phyloP scores from a whole-genome alignment of 768 basidiomycete species.

The Kwoniella dejecticola region DNA sequence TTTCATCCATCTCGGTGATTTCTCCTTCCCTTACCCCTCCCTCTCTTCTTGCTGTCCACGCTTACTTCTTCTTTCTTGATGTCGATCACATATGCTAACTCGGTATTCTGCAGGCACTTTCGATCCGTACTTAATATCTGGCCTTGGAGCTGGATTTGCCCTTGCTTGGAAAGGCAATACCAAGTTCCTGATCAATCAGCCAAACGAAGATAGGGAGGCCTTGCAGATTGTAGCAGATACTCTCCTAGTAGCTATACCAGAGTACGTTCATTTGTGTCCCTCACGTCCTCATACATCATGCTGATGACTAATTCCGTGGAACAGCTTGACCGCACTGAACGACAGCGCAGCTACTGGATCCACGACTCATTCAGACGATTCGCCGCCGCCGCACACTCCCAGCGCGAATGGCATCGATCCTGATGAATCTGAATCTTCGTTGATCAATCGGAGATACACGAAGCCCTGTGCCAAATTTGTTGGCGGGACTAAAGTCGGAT shows the following conservation, averaged over 20 bases:
- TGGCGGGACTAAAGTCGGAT: conserved; percentile 82
- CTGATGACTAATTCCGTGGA: not conserved
- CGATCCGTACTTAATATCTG: conserved; percentile 72
- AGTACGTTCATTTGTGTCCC: conserved; percentile 61
- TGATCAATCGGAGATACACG: conserved; percentile 53
- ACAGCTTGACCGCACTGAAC: conserved; percentile 43
- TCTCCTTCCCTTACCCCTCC: too few species aligned
- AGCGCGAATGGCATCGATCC: not conserved
- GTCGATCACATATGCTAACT: conserved; percentile 1
- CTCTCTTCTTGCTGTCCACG: too few species aligned
- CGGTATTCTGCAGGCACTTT: conserved; percentile 64
- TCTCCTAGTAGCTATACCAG: conserved; percentile 81
- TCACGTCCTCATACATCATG: not conserved
- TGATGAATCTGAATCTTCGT: conserved; percentile 27
- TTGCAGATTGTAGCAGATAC: conserved; percentile 79
- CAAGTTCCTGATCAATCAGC: conserved; percentile 67
- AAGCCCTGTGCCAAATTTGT: conserved; percentile 82
- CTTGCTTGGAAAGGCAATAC: conserved; percentile 80
- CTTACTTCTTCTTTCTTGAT: not conserved
- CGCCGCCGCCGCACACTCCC: not conserved
- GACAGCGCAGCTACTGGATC: conserved; percentile 54
- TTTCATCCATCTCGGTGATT: too few species aligned
- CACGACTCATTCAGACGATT: conserved; percentile 8
- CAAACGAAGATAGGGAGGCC: conserved; percentile 72
- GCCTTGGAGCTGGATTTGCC: conserved; percentile 80